Evolutionary conservation across 345 rosid genomes (phyloP).

Genomic region (Euphorbia pulcherrima): DNA sequence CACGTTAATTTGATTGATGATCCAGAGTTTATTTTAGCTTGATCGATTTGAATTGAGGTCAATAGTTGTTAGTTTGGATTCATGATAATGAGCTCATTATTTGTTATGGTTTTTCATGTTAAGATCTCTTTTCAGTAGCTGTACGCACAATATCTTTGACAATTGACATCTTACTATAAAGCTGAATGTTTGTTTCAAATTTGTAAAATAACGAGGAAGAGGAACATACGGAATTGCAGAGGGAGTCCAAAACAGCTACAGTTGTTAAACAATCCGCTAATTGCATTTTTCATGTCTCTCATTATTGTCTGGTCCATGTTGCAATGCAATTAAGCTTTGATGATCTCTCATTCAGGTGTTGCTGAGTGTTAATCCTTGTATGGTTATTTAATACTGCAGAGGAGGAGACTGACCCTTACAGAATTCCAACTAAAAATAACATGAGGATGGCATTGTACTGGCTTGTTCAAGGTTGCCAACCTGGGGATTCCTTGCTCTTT

Average conservation of each 20-base stretch:
- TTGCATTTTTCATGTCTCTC: background rate
- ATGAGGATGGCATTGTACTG: constrained; percentile 83
- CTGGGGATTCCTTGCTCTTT: constrained; percentile 84
- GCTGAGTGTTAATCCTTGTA: background rate
- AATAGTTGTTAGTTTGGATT: background rate
- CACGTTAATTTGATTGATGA: background rate
- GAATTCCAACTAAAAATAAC: constrained; percentile 66
- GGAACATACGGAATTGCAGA: background rate
- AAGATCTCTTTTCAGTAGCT: background rate
- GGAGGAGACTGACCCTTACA: constrained; percentile 75
- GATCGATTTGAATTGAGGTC: background rate
- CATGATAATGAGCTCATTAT: background rate
- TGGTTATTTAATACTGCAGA: constrained; percentile 46
- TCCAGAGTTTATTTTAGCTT: too few species aligned
- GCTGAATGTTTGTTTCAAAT: background rate
- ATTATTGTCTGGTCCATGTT: background rate
- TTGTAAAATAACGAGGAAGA: background rate
- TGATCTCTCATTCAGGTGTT: background rate
- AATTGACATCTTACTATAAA: background rate
- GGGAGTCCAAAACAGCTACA: background rate
- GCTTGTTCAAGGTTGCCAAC: constrained; percentile 84
- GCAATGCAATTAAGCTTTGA: background rate
- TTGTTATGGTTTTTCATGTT: background rate
- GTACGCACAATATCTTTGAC: background rate
- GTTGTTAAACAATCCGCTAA: too few species aligned